Conservation (phyloP, 345 rosid genomes). For the Dipteronia dyeriana region DNA sequence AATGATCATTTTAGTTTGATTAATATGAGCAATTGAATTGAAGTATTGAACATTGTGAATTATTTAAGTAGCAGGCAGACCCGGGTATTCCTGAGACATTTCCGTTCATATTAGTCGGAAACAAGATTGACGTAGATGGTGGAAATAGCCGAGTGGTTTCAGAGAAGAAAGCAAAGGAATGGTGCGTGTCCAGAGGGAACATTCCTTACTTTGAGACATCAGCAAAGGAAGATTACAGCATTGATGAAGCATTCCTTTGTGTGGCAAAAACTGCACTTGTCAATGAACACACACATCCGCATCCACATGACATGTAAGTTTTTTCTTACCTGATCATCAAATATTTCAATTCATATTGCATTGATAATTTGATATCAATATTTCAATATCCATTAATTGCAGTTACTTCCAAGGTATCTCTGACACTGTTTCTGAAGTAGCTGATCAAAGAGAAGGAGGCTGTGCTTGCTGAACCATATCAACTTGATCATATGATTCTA, state of each 20-base stretch:
- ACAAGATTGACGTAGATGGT: conserved; percentile 76
- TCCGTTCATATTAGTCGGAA: conserved; percentile 76
- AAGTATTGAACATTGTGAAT: background rate
- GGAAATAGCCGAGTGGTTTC: conserved; percentile 72
- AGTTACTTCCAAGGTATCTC: conserved; percentile 62
- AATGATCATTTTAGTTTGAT: background rate
- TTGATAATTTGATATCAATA: no score
- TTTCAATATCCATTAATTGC: conserved; percentile 10
- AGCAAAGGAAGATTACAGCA: conserved; percentile 69
- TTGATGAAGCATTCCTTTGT: conserved; percentile 73
- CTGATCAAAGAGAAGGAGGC: conserved; percentile 61
- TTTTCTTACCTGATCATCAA: no score
- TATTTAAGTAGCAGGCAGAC: conserved; percentile 48
- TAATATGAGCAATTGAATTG: background rate
- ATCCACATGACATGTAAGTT: conserved; percentile 54
- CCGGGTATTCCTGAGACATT: conserved; percentile 55
- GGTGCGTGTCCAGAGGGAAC: conserved; percentile 71
- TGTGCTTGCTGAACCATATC: conserved; percentile 54
- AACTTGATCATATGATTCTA: no score
- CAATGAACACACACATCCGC: conserved; percentile 34
- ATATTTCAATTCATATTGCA: no score
- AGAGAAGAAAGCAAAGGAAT: conserved; percentile 64
- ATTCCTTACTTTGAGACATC: conserved; percentile 83
- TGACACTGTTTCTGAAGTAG: conserved; percentile 52
- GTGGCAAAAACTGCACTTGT: conserved; percentile 61